Percentiles rank a stretch among this genome's conserved stretches.
Evolutionary conservation across 495 filamentous ascomycete genomes (phyloP).

Genomic region (Hyaloscypha variabilis): DNA sequence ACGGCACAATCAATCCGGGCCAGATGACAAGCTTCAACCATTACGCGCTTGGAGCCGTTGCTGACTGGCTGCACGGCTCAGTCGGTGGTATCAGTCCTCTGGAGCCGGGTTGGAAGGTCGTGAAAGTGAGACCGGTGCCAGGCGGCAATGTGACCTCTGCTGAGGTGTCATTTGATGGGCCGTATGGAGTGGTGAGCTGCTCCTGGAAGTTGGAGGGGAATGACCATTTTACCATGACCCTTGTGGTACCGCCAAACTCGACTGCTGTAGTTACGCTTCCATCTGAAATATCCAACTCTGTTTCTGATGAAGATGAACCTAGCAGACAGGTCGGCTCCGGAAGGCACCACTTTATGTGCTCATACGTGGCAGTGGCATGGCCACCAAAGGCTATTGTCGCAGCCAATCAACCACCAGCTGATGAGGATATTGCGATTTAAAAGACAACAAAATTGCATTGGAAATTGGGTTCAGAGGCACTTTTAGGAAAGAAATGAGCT

Average conservation of each 20-base stretch:
- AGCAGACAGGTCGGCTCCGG: conserved; percentile 12
- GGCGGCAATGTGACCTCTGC: conserved; percentile 36
- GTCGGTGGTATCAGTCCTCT: conserved; percentile 37
- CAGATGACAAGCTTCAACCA: conserved; percentile 60
- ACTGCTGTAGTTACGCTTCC: neutral
- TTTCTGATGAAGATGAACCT: no score
- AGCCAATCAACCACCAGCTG: no score
- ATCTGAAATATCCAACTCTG: neutral
- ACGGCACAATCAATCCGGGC: conserved; percentile 53
- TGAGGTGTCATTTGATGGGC: conserved; percentile 33
- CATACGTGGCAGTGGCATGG: conserved; percentile 15
- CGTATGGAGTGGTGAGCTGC: conserved; percentile 26
- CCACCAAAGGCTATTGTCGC: conserved; percentile 12
- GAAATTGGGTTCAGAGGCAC: no score
- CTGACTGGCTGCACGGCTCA: conserved; percentile 32
- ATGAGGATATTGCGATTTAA: no score
- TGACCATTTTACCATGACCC: conserved; percentile 29
- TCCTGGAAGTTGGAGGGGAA: conserved; percentile 11
- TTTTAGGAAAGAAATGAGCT: no score
- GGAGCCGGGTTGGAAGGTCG: conserved; percentile 40
- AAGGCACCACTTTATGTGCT: neutral
- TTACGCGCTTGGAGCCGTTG: conserved; percentile 49
- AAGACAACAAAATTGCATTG: no score
- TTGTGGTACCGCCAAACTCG: conserved; percentile 30
- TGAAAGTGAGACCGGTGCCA: conserved; percentile 33